Evolutionary conservation across 208 protist genomes (phyloP).

Genomic region (Herpetomonas muscarum): DNA sequence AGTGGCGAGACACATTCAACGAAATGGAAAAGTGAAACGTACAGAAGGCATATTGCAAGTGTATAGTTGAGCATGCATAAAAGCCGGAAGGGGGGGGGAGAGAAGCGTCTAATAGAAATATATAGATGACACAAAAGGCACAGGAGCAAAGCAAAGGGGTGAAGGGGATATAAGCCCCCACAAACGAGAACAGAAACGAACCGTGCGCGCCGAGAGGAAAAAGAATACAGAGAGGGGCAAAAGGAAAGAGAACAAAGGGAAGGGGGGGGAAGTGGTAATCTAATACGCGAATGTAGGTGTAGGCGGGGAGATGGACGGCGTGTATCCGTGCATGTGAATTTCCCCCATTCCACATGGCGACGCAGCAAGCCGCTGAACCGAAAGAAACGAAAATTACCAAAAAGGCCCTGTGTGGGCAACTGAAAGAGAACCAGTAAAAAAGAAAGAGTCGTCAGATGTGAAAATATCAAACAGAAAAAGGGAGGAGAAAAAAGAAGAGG

Average conservation of each 20-base stretch:
- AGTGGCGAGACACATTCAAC: background rate
- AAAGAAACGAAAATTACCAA: no score
- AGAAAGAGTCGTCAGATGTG: slow-evolving; percentile 1
- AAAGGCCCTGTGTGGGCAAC: no score
- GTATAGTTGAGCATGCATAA: background rate
- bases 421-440: slow-evolving; percentile 4
- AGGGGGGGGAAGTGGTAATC: background rate
- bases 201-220: background rate
- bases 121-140: background rate
- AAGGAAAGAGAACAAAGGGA: slow-evolving; percentile 1
- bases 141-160: background rate
- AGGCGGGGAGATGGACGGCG: no score
- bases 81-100: background rate
- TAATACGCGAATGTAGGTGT: background rate
- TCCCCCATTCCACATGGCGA: no score
- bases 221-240: background rate
- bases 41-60: background rate
- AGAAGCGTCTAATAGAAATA: background rate
- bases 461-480: background rate
- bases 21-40: background rate
- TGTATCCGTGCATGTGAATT: no score
- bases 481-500: slow-evolving; percentile 3
- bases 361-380: no score
- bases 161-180: no score
- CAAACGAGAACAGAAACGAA: background rate